These are phyloP conservation scores for Sporisorium iseilematis-ciliati DNA, from an alignment of 1,284 basidiomycete genomes.

Conservation along the genomic window DNA sequence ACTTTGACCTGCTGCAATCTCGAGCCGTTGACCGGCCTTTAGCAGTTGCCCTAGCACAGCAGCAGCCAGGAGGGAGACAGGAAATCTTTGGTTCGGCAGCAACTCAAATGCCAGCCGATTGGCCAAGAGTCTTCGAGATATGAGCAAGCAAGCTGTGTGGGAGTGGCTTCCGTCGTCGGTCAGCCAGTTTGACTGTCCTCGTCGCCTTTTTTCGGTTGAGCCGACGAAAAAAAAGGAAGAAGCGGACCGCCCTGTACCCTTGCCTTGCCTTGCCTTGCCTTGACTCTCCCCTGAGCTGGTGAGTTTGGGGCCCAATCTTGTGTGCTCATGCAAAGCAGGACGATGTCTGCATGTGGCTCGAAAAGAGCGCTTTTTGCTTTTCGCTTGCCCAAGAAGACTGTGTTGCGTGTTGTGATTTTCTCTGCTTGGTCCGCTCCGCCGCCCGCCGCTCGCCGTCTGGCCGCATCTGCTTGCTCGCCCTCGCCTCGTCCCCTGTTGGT, in stretches of 20 bases:
- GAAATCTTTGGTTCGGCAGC: constrained; percentile 27
- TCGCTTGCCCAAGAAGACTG: constrained; percentile 6
- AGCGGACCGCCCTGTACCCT: constrained; percentile 11
- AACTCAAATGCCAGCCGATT: constrained; percentile 48
- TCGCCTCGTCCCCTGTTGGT: neutral
- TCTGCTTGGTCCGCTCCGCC: neutral
- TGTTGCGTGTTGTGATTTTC: constrained; percentile 1
- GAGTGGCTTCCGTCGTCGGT: constrained; percentile 12
- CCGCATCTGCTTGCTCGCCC: constrained; percentile 3
- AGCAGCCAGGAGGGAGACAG: neutral
- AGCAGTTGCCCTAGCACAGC: neutral
- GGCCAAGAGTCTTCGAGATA: constrained; percentile 52
- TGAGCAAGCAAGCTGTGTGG: constrained; percentile 17
- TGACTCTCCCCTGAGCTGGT: neutral
- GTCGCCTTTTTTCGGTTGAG: constrained; percentile 39
- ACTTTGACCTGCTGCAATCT: neutral
- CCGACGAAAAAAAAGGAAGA: constrained; percentile 14
- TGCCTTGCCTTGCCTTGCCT: too few relatives aligned
- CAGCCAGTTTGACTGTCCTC: constrained; percentile 32
- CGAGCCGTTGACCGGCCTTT: neutral
- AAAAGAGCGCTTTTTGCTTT: constrained; percentile 24
- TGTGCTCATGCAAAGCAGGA: constrained; percentile 15
- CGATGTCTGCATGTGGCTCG: constrained; percentile 3
- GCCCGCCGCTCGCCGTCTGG: neutral
- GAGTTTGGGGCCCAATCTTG: constrained; percentile 1